phyloP scores from a whole-genome alignment of 495 filamentous ascomycete genomes.

The Copromyces sp. region DNA sequence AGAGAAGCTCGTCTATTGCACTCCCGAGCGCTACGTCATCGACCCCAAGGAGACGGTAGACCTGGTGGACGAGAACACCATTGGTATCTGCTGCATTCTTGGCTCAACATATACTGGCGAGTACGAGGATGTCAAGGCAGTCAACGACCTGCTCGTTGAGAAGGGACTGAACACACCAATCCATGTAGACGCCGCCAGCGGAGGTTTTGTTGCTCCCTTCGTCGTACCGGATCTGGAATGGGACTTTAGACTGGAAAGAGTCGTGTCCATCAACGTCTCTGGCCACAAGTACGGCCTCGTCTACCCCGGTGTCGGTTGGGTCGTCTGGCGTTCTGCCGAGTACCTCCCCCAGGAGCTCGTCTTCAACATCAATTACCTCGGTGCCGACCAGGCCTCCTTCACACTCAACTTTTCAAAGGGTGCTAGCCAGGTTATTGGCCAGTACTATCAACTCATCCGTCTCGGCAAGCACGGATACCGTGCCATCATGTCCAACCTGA shows the following conservation, averaged over 20 bases:
- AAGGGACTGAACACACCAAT: conserved; percentile 67
- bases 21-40: conserved; percentile 69
- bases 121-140: conserved; percentile 83
- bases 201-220: conserved; percentile 86
- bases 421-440: conserved; percentile 83
- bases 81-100: conserved; percentile 83
- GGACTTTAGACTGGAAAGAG: conserved; percentile 81
- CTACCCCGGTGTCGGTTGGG: conserved; percentile 90
- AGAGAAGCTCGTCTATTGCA: conserved; percentile 82
- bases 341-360: conserved; percentile 82
- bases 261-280: conserved; percentile 85
- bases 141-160: conserved; percentile 72
- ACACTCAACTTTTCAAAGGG: conserved; percentile 96
- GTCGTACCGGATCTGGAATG: conserved; percentile 69
- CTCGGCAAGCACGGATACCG: conserved; percentile 82
- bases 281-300: conserved; percentile 76
- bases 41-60: conserved; percentile 74
- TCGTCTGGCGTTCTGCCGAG: conserved; percentile 75
- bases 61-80: conserved; percentile 89
- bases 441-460: conserved; percentile 93
- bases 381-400: conserved; percentile 89
- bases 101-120: conserved; percentile 94
- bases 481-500: conserved; percentile 79
- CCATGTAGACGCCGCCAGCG: conserved; percentile 83
- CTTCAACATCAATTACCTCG: conserved; percentile 97